Evolutionary conservation across 768 basidiomycete species (phyloP).

Genomic region (Rickenella mellea): DNA sequence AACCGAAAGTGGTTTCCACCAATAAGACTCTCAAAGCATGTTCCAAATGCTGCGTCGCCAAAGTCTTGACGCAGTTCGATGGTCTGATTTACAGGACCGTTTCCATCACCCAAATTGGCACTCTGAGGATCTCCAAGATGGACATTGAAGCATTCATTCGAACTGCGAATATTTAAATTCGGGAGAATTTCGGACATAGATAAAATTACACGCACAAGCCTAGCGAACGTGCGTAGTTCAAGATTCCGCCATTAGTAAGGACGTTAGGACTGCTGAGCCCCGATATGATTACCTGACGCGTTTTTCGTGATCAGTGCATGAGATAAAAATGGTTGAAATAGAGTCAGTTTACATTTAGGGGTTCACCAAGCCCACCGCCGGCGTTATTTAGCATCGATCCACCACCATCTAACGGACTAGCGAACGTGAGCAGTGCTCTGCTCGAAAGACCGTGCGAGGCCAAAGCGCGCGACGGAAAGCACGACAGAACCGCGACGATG

Average conservation of each 20-base stretch:
- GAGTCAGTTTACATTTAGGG: conserved; percentile 33
- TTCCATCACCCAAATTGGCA: conserved; percentile 40
- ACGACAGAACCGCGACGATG: no score
- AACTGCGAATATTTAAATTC: no score
- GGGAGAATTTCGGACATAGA: no score
- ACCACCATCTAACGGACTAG: no score
- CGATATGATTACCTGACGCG: conserved; percentile 49
- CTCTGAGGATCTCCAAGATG: conserved; percentile 26
- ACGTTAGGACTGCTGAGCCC: conserved; percentile 48
- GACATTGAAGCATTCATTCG: conserved; percentile 27
- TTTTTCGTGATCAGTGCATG: background rate
- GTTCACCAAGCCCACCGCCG: conserved; percentile 28
- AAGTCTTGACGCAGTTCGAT: conserved; percentile 36
- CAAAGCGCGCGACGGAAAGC: no score
- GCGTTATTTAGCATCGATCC: conserved; percentile 36
- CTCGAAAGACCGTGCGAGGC: no score
- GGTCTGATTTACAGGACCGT: conserved; percentile 33
- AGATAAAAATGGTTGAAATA: no score
- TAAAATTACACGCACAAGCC: conserved; percentile 51
- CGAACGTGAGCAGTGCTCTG: no score
- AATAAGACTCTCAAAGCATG: conserved; percentile 34
- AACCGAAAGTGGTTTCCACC: conserved; percentile 44
- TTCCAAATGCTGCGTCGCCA: conserved; percentile 23
- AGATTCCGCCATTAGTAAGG: conserved; percentile 43
- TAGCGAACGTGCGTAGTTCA: conserved; percentile 52